These are phyloP conservation scores for Chaetomium strumarium DNA, from an alignment of 2,329 filamentous ascomycete species.

Conservation along the genomic window DNA sequence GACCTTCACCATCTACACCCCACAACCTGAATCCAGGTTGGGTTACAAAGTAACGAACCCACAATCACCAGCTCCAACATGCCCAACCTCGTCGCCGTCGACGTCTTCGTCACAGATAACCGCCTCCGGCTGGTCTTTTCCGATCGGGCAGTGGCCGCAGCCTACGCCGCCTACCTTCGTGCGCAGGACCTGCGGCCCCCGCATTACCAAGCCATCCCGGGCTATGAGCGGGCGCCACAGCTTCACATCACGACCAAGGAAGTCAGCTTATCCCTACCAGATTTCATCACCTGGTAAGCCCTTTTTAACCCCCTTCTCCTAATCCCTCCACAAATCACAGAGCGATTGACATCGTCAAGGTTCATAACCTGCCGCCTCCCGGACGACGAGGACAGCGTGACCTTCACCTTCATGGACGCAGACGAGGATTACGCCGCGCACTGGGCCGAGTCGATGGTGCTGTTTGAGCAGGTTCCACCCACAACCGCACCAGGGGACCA, in stretches of 20 bases:
- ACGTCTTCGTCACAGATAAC: slow-evolving; percentile 24
- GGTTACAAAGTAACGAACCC: neutral
- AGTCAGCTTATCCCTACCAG: slow-evolving; percentile 22
- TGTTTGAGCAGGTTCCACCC: slow-evolving; percentile 19
- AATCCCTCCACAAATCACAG: neutral
- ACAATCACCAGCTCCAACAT: slow-evolving; percentile 7
- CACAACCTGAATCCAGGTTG: too few species aligned
- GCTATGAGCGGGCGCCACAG: slow-evolving; percentile 20
- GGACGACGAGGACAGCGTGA: slow-evolving; percentile 25
- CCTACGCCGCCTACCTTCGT: slow-evolving; percentile 23
- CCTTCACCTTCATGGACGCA: slow-evolving; percentile 22
- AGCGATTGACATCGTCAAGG: slow-evolving; percentile 1
- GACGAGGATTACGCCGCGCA: slow-evolving; percentile 14
- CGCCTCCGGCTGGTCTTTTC: slow-evolving; percentile 24
- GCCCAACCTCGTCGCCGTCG: slow-evolving; percentile 24
- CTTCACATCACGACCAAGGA: slow-evolving; percentile 18
- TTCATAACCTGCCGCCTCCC: slow-evolving; percentile 27
- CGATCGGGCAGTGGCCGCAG: slow-evolving; percentile 22
- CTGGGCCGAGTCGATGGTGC: slow-evolving; percentile 23
- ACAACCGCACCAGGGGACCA: too few species aligned
- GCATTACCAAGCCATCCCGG: slow-evolving; percentile 14
- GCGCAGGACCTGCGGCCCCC: slow-evolving; percentile 18
- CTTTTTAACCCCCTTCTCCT: neutral
- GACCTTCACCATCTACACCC: too few species aligned
- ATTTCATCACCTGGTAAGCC: slow-evolving; percentile 23